Base-by-base conservation (phyloP, 768 basidiomycete genomes). In the Rhodotorula kratochvilovae region DNA sequence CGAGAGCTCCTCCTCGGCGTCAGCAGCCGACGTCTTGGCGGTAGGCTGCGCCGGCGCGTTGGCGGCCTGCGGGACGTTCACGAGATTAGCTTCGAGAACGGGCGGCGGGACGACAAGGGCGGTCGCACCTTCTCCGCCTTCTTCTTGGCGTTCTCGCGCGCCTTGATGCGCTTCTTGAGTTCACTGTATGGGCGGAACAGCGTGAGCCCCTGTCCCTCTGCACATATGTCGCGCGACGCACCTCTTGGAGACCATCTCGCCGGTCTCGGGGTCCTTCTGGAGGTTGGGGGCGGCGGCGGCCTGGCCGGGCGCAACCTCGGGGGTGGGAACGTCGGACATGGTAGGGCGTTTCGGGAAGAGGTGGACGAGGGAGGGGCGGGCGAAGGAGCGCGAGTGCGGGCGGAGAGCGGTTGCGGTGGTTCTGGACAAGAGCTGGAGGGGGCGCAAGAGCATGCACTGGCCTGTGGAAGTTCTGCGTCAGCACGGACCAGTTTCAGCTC, bases 241-340 rank as follows among this genome's bases (percentile, higher is more conserved):
- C 95, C 86, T 85, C 87, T 99, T 99, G 82, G 92, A 96, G 78
- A 99, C 88, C 88, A 96, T 85, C 82, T 98, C 94, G 46, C 93
- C 94, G 1, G 95, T 96, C 73, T 92, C 86, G 53, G 80, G 80
- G 75, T 83, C 83, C 76, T 81, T 81, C 72, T 80, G 81, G 27
- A 81, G 75, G 71, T 75, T 75, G 13, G 74, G 73, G 2, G 61
- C 68, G 36, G 53, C 66, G n/a, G 36, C 58, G 25, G 50, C 59
- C 51, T 29, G 46, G 42, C 17, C 21, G 19, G 51, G 33, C 27
- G 61, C 54, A 29, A 56, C 59, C 53, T 70, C 68, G 61, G 72
- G 68, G 23, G 66, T 60, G 3, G 51, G 19, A 45, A 63, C 51
- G 64, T 61, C 31, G 35, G 58, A 33, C 59, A 70, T 68, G 36